Evolutionary conservation across 306 rosid genomes (phyloP), one percentile per base, ranked within the genome.

Genomic region (Astragalus membranaceus): DNA sequence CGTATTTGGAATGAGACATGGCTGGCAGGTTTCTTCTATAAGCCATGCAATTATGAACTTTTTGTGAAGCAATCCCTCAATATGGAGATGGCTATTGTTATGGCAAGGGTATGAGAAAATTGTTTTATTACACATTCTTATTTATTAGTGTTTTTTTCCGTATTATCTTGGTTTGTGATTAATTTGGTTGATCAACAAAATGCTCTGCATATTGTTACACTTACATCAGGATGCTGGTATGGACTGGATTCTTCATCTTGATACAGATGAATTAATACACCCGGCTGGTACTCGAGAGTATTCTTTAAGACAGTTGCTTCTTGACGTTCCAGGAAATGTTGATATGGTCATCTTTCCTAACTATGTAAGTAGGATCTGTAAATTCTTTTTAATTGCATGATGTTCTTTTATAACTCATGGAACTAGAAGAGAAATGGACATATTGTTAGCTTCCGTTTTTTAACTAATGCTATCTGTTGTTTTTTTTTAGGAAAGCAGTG

Each of bases 1-100:
- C 97, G 98, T 75, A 94, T 94, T 72, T 90, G 98, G 98, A 94
- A 94, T 13, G 98, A 90, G 85, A 90, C 98, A 30, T 94, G 98
- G 98, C 83, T 94, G 63, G 78, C 98, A n/a, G 78, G 94, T 80
- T 94, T 94, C 95, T 94, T 94, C 81, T 94, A 94, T 81, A 94
- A 90, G 79, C 98, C 98, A 37, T 94, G 99, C 88, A 94, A 94
- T 82, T 91, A 91, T 73, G 99, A 94, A 69, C 91, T 94, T 50
- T 94, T 94, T 85, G 99, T 94, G 82, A 94, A 94, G 87, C 98
- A 94, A 78, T 90, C 98, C 74, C 98, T 94, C 82, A 90, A 94
- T 67, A 94, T 94, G 98, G 98, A 94, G 87, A 90, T 94, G 91
- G 97, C 97, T 65, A 94, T 94, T 77, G 89, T 83, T 58, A 87